Percentiles rank a stretch among this genome's conserved stretches.
These are phyloP conservation scores for Marasmius sp. DNA, from an alignment of 1,284 basidiomycete species.

Conservation along the genomic window DNA sequence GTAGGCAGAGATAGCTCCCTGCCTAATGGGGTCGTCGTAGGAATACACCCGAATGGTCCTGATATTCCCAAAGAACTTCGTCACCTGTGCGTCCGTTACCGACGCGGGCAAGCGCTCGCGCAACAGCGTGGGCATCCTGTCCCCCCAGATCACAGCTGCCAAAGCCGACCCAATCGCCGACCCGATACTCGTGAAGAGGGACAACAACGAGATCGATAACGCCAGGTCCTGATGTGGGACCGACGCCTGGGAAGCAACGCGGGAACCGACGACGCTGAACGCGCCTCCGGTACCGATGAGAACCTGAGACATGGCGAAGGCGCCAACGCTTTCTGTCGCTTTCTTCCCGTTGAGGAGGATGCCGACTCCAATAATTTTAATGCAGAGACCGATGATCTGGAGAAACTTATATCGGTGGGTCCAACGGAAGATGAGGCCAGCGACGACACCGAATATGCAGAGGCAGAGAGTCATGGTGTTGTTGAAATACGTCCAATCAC, in stretches of 20 bases:
- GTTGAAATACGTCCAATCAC: constrained; percentile 16
- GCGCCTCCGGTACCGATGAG: constrained; percentile 23
- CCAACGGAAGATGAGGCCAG: constrained; percentile 13
- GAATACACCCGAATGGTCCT: constrained; percentile 17
- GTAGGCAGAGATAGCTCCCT: constrained; percentile 20
- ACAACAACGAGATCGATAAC: constrained; percentile 20
- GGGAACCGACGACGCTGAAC: constrained; percentile 22
- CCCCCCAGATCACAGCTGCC: constrained; percentile 24
- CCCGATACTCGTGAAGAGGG: constrained; percentile 24
- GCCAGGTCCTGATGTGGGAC: constrained; percentile 27
- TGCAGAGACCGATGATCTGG: constrained; percentile 13
- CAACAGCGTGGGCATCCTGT: constrained; percentile 20
- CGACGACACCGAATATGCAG: constrained; percentile 14
- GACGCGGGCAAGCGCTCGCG: constrained; percentile 17
- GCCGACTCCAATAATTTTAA: constrained; percentile 20
- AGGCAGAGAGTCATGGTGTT: constrained; percentile 14
- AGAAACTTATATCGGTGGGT: constrained; percentile 15
- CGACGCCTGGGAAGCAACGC: constrained; percentile 24
- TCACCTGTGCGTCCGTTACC: constrained; percentile 19
- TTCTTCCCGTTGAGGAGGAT: constrained; percentile 20
- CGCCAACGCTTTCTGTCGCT: constrained; percentile 14
- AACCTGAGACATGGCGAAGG: constrained; percentile 23
- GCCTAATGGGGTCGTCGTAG: constrained; percentile 5
- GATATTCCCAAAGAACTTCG: constrained; percentile 19
- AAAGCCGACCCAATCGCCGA: constrained; percentile 21